These are phyloP conservation scores for Ogataea ganodermae DNA, from an alignment of 805 yeast species.

Conservation along the genomic window DNA sequence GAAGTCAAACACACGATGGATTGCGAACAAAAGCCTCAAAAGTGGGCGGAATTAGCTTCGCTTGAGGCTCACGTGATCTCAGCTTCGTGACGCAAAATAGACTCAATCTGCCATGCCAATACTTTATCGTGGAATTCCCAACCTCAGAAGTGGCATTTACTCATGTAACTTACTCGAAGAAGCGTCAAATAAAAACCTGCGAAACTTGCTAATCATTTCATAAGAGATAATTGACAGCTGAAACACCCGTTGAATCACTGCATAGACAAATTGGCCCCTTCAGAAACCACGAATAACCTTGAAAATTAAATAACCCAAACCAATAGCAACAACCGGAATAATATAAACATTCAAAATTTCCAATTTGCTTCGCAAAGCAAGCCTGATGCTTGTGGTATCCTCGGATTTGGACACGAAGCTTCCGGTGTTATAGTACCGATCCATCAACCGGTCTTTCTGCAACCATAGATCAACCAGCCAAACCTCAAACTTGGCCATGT, in stretches of 20 bases:
- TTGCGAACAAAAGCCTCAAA: too few species aligned
- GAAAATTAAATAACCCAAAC: slow-evolving; percentile 1
- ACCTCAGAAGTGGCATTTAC: too few species aligned
- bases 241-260: neutral
- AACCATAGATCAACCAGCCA: slow-evolving; percentile 81
- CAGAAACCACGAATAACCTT: neutral
- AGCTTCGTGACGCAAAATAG: too few species aligned
- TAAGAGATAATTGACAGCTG: neutral
- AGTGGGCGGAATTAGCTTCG: too few species aligned
- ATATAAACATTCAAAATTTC: slow-evolving; percentile 32
- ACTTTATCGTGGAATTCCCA: too few species aligned
- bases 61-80: too few species aligned
- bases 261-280: neutral
- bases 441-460: slow-evolving; percentile 74
- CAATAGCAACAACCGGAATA: slow-evolving; percentile 23
- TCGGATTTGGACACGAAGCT: slow-evolving; percentile 39
- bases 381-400: slow-evolving; percentile 20
- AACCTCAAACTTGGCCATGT: slow-evolving; percentile 53
- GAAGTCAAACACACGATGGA: too few species aligned
- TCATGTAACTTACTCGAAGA: too few species aligned
- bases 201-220: neutral
- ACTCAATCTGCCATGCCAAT: too few species aligned
- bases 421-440: slow-evolving; percentile 58
- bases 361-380: slow-evolving; percentile 25
- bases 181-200: too few species aligned